These are phyloP conservation scores for Sporisorium exsertum DNA, from an alignment of 1,284 basidiomycete genomes.

Conservation along the genomic window DNA sequence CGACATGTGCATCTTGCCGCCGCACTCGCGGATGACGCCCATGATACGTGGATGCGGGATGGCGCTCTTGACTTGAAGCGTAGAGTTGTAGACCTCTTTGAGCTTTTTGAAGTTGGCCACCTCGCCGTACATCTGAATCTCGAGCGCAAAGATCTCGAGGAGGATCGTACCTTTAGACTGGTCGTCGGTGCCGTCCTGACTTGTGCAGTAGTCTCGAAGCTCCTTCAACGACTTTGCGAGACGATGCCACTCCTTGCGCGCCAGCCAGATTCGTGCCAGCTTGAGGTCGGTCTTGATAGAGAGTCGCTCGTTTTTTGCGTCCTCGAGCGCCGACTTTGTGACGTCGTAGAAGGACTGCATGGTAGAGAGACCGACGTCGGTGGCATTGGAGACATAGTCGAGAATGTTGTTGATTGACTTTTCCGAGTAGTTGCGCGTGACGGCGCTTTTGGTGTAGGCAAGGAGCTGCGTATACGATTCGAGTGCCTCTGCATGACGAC, in stretches of 20 bases:
- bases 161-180: constrained; percentile 90
- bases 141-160: constrained; percentile 96
- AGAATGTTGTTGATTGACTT: constrained; percentile 98
- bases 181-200: constrained; percentile 79
- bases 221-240: constrained; percentile 74
- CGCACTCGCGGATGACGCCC: constrained; percentile 98
- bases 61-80: constrained; percentile 90
- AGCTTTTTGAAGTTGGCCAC: constrained; percentile 93
- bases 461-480: constrained; percentile 86
- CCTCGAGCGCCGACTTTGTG: constrained; percentile 87
- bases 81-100: constrained; percentile 96
- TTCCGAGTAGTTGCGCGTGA: constrained; percentile 73
- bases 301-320: constrained; percentile 96
- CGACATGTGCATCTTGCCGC: constrained; percentile 99
- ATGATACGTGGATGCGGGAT: constrained; percentile 98
- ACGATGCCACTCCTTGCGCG: constrained; percentile 88
- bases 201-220: constrained; percentile 72
- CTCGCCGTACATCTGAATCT: constrained; percentile 99
- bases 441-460: constrained; percentile 77
- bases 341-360: constrained; percentile 95
- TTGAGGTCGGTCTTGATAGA: constrained; percentile 97
- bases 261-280: constrained; percentile 95
- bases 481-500: constrained; percentile 84
- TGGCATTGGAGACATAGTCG: constrained; percentile 87
- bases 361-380: constrained; percentile 82